A percentile compares a stretch with the other conserved stretches of the same genome.
These are phyloP conservation scores for Aspergillus amoenus DNA, from an alignment of 2,329 filamentous ascomycete genomes.

Conservation along the genomic window DNA sequence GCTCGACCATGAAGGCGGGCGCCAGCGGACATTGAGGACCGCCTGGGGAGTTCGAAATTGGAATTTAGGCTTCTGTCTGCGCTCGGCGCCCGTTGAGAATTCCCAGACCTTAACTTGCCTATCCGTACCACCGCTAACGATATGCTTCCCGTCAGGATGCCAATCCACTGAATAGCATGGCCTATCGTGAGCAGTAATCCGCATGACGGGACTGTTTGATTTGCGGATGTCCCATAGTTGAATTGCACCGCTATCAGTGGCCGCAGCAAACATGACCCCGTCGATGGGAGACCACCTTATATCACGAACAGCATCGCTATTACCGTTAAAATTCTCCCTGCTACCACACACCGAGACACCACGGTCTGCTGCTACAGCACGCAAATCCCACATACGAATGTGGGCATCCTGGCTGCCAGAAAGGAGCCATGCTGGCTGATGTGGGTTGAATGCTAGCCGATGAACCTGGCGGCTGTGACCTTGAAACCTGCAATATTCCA, in stretches of 20 bases:
- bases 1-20: slow-evolving; percentile 58
- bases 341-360: slow-evolving; percentile 55
- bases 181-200: slow-evolving; percentile 61
- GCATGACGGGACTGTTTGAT: slow-evolving; percentile 56
- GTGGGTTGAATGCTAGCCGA: slow-evolving; percentile 64
- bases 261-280: slow-evolving; percentile 62
- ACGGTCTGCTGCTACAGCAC: slow-evolving; percentile 50
- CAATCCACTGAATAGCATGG: slow-evolving; percentile 64
- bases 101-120: slow-evolving; percentile 65
- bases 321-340: slow-evolving; percentile 55
- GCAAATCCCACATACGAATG: slow-evolving; percentile 64
- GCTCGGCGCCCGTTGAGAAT: slow-evolving; percentile 55
- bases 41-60: slow-evolving; percentile 61
- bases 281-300: slow-evolving; percentile 66
- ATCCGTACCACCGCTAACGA: slow-evolving; percentile 63
- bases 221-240: slow-evolving; percentile 65
- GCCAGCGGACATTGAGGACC: slow-evolving; percentile 63
- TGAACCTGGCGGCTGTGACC: slow-evolving; percentile 67
- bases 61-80: slow-evolving; percentile 59
- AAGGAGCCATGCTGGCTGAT: slow-evolving; percentile 58
- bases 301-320: slow-evolving; percentile 62
- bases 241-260: slow-evolving; percentile 63
- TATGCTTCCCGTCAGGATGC: slow-evolving; percentile 66
- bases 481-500: slow-evolving; percentile 62
- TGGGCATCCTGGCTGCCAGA: slow-evolving; percentile 66